phyloP scores from a whole-genome alignment of 2,329 filamentous ascomycete genomes.

The Arthrobotrys conoides region DNA sequence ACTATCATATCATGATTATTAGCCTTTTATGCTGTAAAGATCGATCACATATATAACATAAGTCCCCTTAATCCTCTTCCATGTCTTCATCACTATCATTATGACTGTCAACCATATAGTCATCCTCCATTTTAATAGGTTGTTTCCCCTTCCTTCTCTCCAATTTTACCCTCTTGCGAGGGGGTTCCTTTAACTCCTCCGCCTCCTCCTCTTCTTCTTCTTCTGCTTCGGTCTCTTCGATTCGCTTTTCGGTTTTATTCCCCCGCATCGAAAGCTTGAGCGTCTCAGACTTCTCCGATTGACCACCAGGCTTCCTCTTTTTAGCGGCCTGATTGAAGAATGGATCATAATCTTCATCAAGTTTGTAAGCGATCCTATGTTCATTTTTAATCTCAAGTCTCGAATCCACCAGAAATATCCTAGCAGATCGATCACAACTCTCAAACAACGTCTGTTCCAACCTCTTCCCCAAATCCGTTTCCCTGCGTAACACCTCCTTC shows the following conservation, averaged over 20 bases:
- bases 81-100: too few relatives aligned
- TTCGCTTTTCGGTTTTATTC: too few relatives aligned
- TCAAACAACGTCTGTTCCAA: conserved; percentile 1
- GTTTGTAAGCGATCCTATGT: background rate
- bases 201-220: too few relatives aligned
- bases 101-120: background rate
- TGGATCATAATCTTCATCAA: background rate
- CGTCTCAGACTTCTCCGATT: background rate
- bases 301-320: background rate
- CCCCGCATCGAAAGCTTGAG: background rate
- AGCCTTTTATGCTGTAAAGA: too few relatives aligned
- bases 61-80: too few relatives aligned
- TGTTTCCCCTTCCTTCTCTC: too few relatives aligned
- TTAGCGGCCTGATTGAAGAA: background rate
- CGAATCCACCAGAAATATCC: conserved; percentile 17
- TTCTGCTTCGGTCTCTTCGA: too few relatives aligned
- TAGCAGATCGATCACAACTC: conserved; percentile 18
- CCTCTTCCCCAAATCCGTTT: background rate
- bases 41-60: too few relatives aligned
- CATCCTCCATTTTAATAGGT: too few relatives aligned
- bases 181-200: too few relatives aligned
- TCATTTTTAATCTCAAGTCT: conserved; percentile 37
- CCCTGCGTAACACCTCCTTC: background rate
- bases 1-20: too few relatives aligned
- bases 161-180: too few relatives aligned